phyloP scores from a whole-genome alignment of 768 basidiomycete species.

The Tylopilus cervinicoccineus region DNA sequence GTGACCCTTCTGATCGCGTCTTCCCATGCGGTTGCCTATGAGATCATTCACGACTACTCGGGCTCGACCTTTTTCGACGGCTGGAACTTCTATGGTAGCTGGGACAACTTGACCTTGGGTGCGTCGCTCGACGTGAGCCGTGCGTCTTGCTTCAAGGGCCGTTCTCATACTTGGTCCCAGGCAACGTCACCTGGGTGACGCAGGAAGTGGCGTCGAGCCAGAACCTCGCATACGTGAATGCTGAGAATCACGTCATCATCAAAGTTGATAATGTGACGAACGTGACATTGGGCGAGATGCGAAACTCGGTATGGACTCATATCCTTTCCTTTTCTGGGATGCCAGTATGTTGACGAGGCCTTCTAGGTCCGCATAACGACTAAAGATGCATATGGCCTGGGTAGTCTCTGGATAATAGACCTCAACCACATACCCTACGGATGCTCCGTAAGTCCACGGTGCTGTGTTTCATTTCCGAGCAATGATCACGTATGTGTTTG shows the following conservation, averaged over 20 bases:
- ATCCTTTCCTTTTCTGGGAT: too few relatives aligned
- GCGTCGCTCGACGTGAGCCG: slow-evolving; percentile 24
- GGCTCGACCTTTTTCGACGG: slow-evolving; percentile 51
- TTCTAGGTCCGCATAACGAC: slow-evolving; percentile 44
- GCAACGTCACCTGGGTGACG: slow-evolving; percentile 61
- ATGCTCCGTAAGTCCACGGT: slow-evolving; percentile 42
- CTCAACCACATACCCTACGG: slow-evolving; percentile 51
- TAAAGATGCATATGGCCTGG: slow-evolving; percentile 38
- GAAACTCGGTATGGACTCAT: slow-evolving; percentile 50
- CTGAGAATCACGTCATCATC: slow-evolving; percentile 60
- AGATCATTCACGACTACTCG: slow-evolving; percentile 41
- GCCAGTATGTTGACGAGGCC: not conserved
- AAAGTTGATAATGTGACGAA: slow-evolving; percentile 69
- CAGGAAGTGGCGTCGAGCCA: slow-evolving; percentile 42
- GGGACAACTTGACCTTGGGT: slow-evolving; percentile 44
- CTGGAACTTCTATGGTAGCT: slow-evolving; percentile 51
- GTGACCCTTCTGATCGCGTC: slow-evolving; percentile 1
- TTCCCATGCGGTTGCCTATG: slow-evolving; percentile 24
- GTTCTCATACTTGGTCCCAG: slow-evolving; percentile 29
- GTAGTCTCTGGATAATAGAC: slow-evolving; percentile 47
- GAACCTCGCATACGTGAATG: slow-evolving; percentile 56
- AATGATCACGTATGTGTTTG: not conserved
- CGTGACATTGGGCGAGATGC: slow-evolving; percentile 45
- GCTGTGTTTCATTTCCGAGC: slow-evolving; percentile 2
- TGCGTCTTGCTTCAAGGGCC: not conserved